These are phyloP conservation scores for Colletotrichum musicola DNA, from an alignment of 2,329 filamentous ascomycete species.

Conservation along the genomic window DNA sequence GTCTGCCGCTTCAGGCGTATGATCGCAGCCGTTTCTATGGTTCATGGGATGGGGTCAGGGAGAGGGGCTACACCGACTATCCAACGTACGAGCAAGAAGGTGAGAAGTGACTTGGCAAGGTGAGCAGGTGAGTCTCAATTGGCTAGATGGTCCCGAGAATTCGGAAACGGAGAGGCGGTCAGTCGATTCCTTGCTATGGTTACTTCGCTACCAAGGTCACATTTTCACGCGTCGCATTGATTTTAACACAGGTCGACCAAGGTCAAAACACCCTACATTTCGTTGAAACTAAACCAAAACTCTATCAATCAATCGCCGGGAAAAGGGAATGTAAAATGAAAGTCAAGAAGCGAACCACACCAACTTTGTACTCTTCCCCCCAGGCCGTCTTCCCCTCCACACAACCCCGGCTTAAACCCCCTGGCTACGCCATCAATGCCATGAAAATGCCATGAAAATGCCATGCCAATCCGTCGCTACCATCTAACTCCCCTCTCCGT, in stretches of 20 bases:
- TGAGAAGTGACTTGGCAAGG: background rate
- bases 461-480: background rate
- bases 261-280: constrained; percentile 6
- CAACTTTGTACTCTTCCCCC: constrained; percentile 22
- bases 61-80: constrained; percentile 52
- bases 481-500: background rate
- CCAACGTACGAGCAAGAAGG: constrained; percentile 39
- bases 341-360: constrained; percentile 30
- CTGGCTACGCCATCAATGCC: no score
- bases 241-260: no score
- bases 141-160: no score
- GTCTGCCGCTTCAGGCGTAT: constrained; percentile 52
- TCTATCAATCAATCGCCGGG: background rate
- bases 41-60: constrained; percentile 41
- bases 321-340: constrained; percentile 24
- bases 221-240: background rate
- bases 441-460: no score
- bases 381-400: background rate
- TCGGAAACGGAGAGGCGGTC: no score
- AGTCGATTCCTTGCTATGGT: no score
- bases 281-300: background rate
- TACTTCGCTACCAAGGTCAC: background rate
- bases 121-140: no score
- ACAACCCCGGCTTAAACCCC: background rate
- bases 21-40: constrained; percentile 54